phyloP scores from a whole-genome alignment of 2,329 filamentous ascomycete genomes.

The Ophiostoma himal-ulmi region DNA sequence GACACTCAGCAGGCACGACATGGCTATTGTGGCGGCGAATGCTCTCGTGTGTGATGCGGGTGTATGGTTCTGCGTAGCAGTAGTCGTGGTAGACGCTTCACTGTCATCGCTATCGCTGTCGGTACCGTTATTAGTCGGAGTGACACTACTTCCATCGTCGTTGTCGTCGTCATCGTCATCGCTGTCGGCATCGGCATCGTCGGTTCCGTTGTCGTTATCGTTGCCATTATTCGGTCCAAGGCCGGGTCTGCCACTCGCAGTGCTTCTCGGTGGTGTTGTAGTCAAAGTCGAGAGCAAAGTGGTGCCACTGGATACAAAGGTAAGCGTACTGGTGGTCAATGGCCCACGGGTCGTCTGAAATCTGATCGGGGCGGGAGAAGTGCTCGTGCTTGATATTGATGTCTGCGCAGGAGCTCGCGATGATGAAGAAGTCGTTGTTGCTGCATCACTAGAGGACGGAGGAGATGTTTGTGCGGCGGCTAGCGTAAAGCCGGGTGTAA shows the following conservation, averaged over 20 bases:
- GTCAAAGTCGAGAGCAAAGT: background rate
- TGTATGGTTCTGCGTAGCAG: background rate
- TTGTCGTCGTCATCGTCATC: background rate
- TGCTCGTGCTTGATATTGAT: background rate
- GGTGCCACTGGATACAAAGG: background rate
- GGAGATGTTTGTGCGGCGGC: conserved; percentile 20
- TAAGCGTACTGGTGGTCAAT: background rate
- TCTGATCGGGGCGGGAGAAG: background rate
- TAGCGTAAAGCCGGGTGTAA: conserved; percentile 32
- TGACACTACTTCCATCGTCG: background rate
- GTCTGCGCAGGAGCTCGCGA: background rate
- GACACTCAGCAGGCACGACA: conserved; percentile 14
- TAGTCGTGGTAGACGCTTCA: background rate
- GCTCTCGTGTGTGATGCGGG: background rate
- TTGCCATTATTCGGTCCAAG: background rate
- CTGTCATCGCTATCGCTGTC: background rate
- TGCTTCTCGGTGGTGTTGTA: background rate
- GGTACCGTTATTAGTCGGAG: background rate
- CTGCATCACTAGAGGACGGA: background rate
- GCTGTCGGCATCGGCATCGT: background rate
- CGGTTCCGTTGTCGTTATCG: background rate
- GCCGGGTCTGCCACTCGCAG: background rate
- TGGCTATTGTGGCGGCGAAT: conserved; percentile 14
- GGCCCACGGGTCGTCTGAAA: background rate
- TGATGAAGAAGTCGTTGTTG: background rate